Base-by-base conservation (phyloP, 805 yeast genomes). In the Sugiyamaella lignohabitans region DNA sequence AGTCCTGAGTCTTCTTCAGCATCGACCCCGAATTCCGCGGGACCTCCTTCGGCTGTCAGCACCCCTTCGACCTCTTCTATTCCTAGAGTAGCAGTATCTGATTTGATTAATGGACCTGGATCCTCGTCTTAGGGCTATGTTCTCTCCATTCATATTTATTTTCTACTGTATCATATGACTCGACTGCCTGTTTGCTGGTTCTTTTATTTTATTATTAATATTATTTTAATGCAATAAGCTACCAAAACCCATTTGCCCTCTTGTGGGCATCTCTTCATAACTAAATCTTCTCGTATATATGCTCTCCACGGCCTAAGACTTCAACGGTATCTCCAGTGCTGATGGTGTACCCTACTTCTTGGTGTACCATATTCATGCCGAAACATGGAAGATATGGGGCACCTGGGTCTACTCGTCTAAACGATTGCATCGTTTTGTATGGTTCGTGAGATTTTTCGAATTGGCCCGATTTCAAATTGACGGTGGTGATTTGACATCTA, bases 401-500 rank as follows among this genome's bases (percentile, higher is more conserved):
- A 8, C 65, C 66, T 14, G 51, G 48, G 41, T 62, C 66, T 20
- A 64, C 48, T 4, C 62, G 48, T 4, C 68, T 51, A 54, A 53
- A 61, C 41, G 53, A 43, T 29, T 57, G 56, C 51, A 65, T 50
- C 6, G 59, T 48, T 34, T 61, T 63, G 44, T 51, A 52, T 4
- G 68, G 68, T 49, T 58, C 60, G 39, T 51, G 44, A 19, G 47
- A 20, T 20, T 52, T 37, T 19, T 57, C 55, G 29, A 56, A 45
- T 24, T 38, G 41, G 11, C 66, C 67, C 2, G 37, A 45, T 21
- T 44, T 50, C 11, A 53, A 48, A 30, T 63, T 57, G 22, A 65
- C 59, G 1, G 64, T 60, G 2, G 68, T 62, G 36, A 64, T 59
- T 2, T 56, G 53, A 53, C 69, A 65, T 14, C 69, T 56, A 8